Evolutionary conservation across 2,329 filamentous ascomycete species (phyloP).

Genomic region (Exophiala lecanii-corni): DNA sequence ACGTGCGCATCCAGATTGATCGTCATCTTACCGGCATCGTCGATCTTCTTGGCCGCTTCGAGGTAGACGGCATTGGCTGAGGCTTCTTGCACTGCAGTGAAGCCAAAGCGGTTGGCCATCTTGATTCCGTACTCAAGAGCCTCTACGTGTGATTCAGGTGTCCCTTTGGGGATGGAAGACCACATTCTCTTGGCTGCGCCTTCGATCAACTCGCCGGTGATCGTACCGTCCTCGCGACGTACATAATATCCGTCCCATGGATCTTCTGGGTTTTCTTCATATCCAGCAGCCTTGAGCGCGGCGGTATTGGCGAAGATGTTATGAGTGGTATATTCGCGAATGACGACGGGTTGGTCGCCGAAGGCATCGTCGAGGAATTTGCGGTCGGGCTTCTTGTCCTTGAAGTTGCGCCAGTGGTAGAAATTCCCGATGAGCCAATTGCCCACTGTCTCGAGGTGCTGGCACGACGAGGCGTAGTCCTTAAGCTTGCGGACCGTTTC

Average conservation of each 20-base stretch:
- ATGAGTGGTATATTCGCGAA: conserved; percentile 13
- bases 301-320: conserved; percentile 15
- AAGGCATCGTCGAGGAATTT: conserved; percentile 16
- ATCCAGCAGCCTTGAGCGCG: conserved; percentile 10
- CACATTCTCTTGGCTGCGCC: conserved; percentile 8
- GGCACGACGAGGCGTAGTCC: conserved; percentile 10
- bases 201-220: conserved; percentile 17
- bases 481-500: conserved; percentile 8
- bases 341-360: conserved; percentile 12
- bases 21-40: conserved; percentile 10
- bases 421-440: conserved; percentile 18
- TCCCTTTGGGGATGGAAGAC: conserved; percentile 8
- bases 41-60: conserved; percentile 11
- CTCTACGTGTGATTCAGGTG: conserved; percentile 9
- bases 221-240: conserved; percentile 12
- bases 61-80: conserved; percentile 17
- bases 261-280: conserved; percentile 12
- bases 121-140: conserved; percentile 28
- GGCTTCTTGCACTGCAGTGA: conserved; percentile 15
- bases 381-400: conserved; percentile 11
- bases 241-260: conserved; percentile 13
- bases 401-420: conserved; percentile 11
- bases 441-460: conserved; percentile 8
- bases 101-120: conserved; percentile 25
- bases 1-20: conserved; percentile 17